phyloP scores from a whole-genome alignment of 345 rosid species.

The Rubroshorea leprosula region DNA sequence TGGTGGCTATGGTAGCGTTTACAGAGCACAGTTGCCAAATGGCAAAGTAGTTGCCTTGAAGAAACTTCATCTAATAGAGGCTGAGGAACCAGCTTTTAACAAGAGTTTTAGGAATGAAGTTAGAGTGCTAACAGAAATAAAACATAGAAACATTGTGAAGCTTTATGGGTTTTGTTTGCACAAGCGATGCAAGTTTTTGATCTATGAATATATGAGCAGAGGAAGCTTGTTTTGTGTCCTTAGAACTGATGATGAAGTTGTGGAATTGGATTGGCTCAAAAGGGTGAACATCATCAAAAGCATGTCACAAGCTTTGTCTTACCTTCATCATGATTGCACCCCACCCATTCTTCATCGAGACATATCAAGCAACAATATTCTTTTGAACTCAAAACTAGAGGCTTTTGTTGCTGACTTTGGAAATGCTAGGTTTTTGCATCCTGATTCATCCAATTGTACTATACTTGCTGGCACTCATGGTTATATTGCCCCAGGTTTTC shows the following conservation, averaged over 20 bases:
- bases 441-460: constrained; percentile 10
- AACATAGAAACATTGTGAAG: constrained; percentile 10
- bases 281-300: constrained; percentile 15
- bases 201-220: constrained; percentile 8
- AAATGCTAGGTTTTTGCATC: constrained; percentile 11
- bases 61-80: constrained; percentile 10
- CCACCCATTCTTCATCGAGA: constrained; percentile 18
- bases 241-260: not conserved
- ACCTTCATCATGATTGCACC: constrained; percentile 16
- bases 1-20: constrained; percentile 16
- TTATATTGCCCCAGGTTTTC: constrained; percentile 16
- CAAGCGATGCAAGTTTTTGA: constrained; percentile 1
- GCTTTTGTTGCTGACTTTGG: constrained; percentile 22
- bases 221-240: constrained; percentile 11
- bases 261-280: constrained; percentile 13
- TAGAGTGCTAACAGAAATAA: not conserved
- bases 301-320: constrained; percentile 11
- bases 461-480: constrained; percentile 4
- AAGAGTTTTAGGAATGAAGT: constrained; percentile 10
- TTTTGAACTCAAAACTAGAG: constrained; percentile 3
- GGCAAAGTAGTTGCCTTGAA: constrained; percentile 15
- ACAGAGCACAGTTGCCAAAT: constrained; percentile 7
- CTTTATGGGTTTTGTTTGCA: constrained; percentile 18
- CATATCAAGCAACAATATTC: constrained; percentile 19
- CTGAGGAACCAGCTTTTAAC: not conserved